These are phyloP conservation scores for Phytophthora tubulina DNA, from an alignment of 352 stramenopile genomes.

Conservation along the genomic window DNA sequence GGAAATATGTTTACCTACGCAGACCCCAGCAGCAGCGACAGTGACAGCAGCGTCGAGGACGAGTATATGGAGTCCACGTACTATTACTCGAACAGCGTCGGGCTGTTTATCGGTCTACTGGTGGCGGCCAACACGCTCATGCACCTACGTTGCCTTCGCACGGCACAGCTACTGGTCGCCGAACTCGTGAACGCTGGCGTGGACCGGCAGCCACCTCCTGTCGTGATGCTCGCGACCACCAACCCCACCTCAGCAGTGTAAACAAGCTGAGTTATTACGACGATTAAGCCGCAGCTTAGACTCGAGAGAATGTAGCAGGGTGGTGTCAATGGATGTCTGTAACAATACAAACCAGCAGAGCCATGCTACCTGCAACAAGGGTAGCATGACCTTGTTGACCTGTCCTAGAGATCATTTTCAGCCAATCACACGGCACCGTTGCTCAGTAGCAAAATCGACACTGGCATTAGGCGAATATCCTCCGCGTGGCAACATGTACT, in stretches of 20 bases:
- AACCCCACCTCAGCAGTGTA: conserved; percentile 38
- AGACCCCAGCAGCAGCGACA: conserved; percentile 20
- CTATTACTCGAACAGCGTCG: conserved; percentile 51
- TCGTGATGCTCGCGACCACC: conserved; percentile 27
- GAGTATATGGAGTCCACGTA: conserved; percentile 36
- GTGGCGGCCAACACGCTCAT: conserved; percentile 66
- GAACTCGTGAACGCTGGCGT: conserved; percentile 45
- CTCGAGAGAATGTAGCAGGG: conserved; percentile 13
- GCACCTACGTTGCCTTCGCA: conserved; percentile 64
- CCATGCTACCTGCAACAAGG: background rate
- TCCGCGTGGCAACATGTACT: conserved; percentile 71
- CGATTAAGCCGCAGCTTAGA: conserved; percentile 6
- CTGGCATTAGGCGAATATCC: conserved; percentile 23
- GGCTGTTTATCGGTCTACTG: conserved; percentile 61
- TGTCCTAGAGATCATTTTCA: conserved; percentile 2
- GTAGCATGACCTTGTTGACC: background rate
- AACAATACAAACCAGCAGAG: conserved; percentile 25
- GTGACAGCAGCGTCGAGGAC: conserved; percentile 33
- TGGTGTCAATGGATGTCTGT: conserved; percentile 22
- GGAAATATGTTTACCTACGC: conserved; percentile 27
- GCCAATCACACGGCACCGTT: conserved; percentile 15
- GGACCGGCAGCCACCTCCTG: conserved; percentile 25
- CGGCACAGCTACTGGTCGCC: conserved; percentile 36
- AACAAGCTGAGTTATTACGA: conserved; percentile 15
- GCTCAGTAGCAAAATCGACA: background rate